Conservation (phyloP, 164 flowering plant species). For the Tinospora cordifolia region DNA sequence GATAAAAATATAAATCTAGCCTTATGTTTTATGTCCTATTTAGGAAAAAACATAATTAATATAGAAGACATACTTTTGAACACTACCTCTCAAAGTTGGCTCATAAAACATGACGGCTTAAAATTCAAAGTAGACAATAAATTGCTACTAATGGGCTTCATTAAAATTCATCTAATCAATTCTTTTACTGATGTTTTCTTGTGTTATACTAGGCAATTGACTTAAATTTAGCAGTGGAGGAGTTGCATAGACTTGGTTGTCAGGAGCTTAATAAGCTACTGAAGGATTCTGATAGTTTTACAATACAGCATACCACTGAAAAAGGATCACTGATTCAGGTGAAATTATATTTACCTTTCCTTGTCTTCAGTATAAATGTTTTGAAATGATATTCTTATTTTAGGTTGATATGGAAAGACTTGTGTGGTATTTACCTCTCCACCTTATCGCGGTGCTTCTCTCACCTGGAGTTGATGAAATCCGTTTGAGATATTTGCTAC, state of each 20-base stretch:
- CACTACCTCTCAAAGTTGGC: too few species aligned
- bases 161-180: too few species aligned
- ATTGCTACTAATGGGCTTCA: too few species aligned
- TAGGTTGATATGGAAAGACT: slow-evolving; percentile 82
- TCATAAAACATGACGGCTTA: too few species aligned
- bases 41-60: too few species aligned
- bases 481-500: slow-evolving; percentile 48
- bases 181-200: background rate
- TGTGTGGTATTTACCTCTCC: slow-evolving; percentile 67
- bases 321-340: slow-evolving; percentile 62
- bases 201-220: slow-evolving; percentile 53
- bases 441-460: slow-evolving; percentile 68
- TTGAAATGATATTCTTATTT: slow-evolving; percentile 18
- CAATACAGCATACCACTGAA: slow-evolving; percentile 28
- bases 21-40: too few species aligned
- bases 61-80: too few species aligned
- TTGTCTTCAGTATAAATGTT: background rate
- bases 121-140: too few species aligned
- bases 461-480: slow-evolving; percentile 47
- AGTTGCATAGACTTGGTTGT: slow-evolving; percentile 55
- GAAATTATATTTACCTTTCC: slow-evolving; percentile 4
- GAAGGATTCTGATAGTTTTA: slow-evolving; percentile 59
- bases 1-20: too few species aligned
- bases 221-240: slow-evolving; percentile 57
- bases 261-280: slow-evolving; percentile 63